Base-by-base conservation (phyloP, 306 rosid species). In the Calophaca sinica region DNA sequence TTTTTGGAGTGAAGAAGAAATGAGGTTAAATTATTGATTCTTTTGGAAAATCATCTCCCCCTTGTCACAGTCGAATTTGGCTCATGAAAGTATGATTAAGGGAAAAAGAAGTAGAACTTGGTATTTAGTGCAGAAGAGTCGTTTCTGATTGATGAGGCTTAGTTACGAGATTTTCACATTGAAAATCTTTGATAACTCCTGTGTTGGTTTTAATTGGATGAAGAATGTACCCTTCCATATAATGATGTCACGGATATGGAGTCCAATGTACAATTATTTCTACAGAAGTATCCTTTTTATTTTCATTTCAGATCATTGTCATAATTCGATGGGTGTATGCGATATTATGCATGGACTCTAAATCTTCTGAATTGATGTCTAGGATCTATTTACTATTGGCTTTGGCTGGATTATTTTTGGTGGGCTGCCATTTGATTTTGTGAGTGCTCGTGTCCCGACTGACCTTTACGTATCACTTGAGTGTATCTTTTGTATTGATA, bases 381-480 rank as follows among this genome's bases (percentile, higher is more conserved):
- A 88, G 98, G 96, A 93, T 87, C 63, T 90, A 13, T 90, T 90
- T 73, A 93, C 98, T 39, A 86, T 88, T 74, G 91, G 98, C 42
- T 84, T 93, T 80, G 98, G 98, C 72, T 93, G 98, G 98, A 69
- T 86, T 15, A 54, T 93, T 31, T 93, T 93, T 78, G 98, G 96
- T 29, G 93, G 98, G 80, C 97, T 93, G 53, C 93, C 90, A 15
- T 89, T 83, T 76, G 87, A 83, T 75, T 26, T 75, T 60, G 87
- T 83, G 74, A 83, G 86, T 68, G 12, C 45, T 68, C 78, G 54
- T 44, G 38, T 69, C 38, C 36, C 20, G 9, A 48, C 11, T 26
- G 9, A 39, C n/a, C 59, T 64, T 42, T 13, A 26, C 29, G 41
- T 49, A 26, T 41, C 48, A 57, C 10, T 55, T 67, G 41, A 38